Conservation (phyloP, 192 early-diverging fungal genomes). For the Entophlyctis luteolus region DNA sequence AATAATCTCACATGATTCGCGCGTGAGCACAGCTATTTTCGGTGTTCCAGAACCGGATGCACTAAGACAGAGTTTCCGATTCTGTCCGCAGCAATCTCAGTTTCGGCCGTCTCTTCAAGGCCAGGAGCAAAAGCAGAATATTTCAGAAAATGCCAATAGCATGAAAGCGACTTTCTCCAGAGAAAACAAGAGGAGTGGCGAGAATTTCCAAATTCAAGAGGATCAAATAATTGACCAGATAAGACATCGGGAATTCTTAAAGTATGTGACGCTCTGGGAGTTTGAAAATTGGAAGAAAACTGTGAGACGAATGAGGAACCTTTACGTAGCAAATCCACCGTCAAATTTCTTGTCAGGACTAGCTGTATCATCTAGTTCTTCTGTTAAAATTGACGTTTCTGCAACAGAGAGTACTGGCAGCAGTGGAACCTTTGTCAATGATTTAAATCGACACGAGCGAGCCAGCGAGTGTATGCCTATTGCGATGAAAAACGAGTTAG, state of each 20-base stretch:
- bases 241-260: no score
- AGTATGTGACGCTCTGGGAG: background rate
- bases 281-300: slow-evolving; percentile 13
- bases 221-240: no score
- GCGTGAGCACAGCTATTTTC: background rate
- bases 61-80: background rate
- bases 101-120: background rate
- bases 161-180: no score
- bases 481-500: background rate
- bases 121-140: background rate
- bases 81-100: no score
- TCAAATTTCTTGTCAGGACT: background rate
- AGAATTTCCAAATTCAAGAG: no score
- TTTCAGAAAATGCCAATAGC: no score
- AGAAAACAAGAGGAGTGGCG: no score
- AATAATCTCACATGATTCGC: background rate
- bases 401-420: background rate
- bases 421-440: background rate
- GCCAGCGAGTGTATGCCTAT: background rate
- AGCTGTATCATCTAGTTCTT: background rate
- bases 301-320: slow-evolving; percentile 7
- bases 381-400: no score
- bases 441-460: background rate
- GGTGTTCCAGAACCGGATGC: background rate
- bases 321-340: background rate